Conservation (phyloP, 495 filamentous ascomycete genomes). For the Apiosordaria backusii region DNA sequence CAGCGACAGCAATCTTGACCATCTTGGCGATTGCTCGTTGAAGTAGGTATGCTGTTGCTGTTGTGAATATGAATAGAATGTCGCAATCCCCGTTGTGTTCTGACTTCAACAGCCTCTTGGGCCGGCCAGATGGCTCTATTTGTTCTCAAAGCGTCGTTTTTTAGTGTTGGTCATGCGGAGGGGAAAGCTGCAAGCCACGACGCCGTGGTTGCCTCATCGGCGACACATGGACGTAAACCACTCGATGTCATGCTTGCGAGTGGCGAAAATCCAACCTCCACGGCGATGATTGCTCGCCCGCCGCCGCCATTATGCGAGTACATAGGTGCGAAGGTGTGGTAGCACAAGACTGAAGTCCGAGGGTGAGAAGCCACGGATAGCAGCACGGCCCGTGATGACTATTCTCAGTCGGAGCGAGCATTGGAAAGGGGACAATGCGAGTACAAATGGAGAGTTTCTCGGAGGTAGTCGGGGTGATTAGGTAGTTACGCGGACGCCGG, state of each 20-base stretch:
- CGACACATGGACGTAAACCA: too few relatives aligned
- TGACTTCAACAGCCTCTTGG: not conserved
- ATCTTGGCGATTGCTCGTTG: conserved; percentile 36
- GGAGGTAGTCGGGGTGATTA: too few relatives aligned
- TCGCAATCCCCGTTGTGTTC: not conserved
- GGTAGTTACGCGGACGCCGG: too few relatives aligned
- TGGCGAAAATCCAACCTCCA: too few relatives aligned
- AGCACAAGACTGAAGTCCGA: not conserved
- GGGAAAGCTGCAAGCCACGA: not conserved
- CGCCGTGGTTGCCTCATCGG: not conserved
- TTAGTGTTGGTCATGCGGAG: not conserved
- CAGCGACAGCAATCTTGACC: conserved; percentile 56
- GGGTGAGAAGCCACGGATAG: not conserved
- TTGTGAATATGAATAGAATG: not conserved
- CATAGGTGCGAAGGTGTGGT: not conserved
- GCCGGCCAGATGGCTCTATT: not conserved
- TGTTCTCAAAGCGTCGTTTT: not conserved
- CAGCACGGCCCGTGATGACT: too few relatives aligned
- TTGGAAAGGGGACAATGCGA: too few relatives aligned
- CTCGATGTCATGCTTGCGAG: not conserved
- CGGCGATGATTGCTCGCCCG: too few relatives aligned
- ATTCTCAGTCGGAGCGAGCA: too few relatives aligned
- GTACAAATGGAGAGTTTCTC: too few relatives aligned
- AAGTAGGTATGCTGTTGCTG: too few relatives aligned
- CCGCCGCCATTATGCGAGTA: not conserved